These are phyloP conservation scores for Cladochytrium replicatum DNA, from an alignment of 192 early-diverging fungal species.

Conservation along the genomic window DNA sequence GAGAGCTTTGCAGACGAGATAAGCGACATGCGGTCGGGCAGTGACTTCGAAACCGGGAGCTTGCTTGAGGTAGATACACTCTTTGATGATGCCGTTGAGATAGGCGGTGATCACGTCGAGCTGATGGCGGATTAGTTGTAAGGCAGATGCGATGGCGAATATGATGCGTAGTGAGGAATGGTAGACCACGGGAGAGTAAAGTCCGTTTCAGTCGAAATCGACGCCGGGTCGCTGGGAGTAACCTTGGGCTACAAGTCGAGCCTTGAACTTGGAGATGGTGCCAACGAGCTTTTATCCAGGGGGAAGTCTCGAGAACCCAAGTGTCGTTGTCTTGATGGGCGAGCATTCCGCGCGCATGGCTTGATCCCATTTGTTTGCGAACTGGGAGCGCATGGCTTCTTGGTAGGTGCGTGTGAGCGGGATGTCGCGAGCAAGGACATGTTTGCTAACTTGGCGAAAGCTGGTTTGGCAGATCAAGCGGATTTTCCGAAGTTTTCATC, in stretches of 20 bases:
- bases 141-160: conserved; percentile 1
- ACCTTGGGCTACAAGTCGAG: conserved; percentile 21
- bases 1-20: conserved; percentile 2
- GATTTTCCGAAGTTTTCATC: no score
- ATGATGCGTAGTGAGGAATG: conserved; percentile 10
- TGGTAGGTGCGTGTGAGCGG: no score
- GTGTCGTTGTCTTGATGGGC: no score
- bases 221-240: conserved; percentile 23
- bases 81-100: conserved; percentile 20
- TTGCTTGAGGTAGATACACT: conserved; percentile 16
- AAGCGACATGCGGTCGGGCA: not conserved
- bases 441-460: no score
- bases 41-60: conserved; percentile 10
- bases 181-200: conserved; percentile 29
- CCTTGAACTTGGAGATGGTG: conserved; percentile 14
- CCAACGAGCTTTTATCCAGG: conserved; percentile 13
- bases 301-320: no score
- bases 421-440: no score
- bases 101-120: conserved; percentile 27
- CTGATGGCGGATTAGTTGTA: conserved; percentile 11
- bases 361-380: no score
- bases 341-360: no score
- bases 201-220: conserved; percentile 29
- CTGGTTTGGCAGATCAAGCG: no score
- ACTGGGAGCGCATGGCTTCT: no score